Evolutionary conservation across 2,329 filamentous ascomycete genomes (phyloP).

Genomic region (Aureobasidium sp.): DNA sequence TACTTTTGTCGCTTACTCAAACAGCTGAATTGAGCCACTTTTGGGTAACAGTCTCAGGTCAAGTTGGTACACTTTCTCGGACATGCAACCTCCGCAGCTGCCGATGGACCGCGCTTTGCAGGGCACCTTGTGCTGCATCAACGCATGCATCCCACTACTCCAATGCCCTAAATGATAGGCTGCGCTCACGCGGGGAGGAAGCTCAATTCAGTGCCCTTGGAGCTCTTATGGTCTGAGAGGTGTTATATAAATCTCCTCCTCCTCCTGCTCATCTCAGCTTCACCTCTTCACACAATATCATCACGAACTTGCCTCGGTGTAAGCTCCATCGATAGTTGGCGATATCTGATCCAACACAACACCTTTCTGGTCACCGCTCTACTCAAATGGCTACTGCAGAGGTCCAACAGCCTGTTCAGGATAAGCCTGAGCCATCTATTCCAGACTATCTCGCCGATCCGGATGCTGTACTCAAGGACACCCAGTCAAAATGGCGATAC

Average conservation of each 20-base stretch:
- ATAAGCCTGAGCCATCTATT: slow-evolving; percentile 31
- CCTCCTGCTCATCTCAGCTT: background rate
- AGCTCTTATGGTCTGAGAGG: background rate
- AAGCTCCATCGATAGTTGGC: background rate
- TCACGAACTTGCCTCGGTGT: background rate
- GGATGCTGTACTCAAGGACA: slow-evolving; percentile 51
- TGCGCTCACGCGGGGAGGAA: background rate
- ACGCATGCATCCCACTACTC: background rate
- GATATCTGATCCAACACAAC: background rate
- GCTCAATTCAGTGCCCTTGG: background rate
- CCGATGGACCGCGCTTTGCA: background rate
- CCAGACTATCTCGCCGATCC: slow-evolving; percentile 55
- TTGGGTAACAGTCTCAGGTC: background rate
- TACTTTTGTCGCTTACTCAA: background rate
- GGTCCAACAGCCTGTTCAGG: slow-evolving; percentile 19
- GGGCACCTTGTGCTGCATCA: background rate
- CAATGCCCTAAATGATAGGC: background rate
- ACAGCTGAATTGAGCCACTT: background rate
- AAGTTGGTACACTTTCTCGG: background rate
- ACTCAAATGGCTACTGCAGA: slow-evolving; percentile 24
- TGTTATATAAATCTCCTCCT: background rate
- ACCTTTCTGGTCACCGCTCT: background rate
- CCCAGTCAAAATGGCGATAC: slow-evolving; percentile 52
- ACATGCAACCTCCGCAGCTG: background rate
- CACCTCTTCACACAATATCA: background rate